Evolutionary conservation across 2,329 filamentous ascomycete genomes (phyloP).

Genomic region (Chrysosporium keratinophilum): DNA sequence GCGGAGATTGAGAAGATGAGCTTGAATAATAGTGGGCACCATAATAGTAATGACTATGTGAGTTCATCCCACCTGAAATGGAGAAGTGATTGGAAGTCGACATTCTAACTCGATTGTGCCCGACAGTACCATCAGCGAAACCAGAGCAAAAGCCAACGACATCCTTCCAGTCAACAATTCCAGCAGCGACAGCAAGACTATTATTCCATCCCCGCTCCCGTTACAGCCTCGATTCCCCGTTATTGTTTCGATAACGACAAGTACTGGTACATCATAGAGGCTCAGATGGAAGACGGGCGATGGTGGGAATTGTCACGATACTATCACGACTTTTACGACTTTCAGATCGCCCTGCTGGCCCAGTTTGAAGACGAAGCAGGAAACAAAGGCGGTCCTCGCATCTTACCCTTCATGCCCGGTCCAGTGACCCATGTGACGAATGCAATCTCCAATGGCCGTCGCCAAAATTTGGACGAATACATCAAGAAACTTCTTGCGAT

Average conservation of each 20-base stretch:
- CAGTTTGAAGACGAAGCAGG: constrained; percentile 88
- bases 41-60: constrained; percentile 43
- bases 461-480: constrained; percentile 89
- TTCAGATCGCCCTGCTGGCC: constrained; percentile 88
- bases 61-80: constrained; percentile 22
- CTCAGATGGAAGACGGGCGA: constrained; percentile 75
- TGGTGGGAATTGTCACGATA: constrained; percentile 90
- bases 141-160: constrained; percentile 26
- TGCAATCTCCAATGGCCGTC: constrained; percentile 83
- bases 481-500: constrained; percentile 83
- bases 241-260: constrained; percentile 97
- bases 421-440: constrained; percentile 98
- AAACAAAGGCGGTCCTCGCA: constrained; percentile 69
- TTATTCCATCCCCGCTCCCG: constrained; percentile 55
- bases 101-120: constrained; percentile 17
- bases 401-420: constrained; percentile 92
- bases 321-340: constrained; percentile 98
- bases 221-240: constrained; percentile 74
- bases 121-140: constrained; percentile 32
- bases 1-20: constrained; percentile 71
- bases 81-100: constrained; percentile 4
- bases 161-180: constrained; percentile 36
- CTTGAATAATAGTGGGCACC: constrained; percentile 46
- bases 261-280: constrained; percentile 97
- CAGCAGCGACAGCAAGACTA: constrained; percentile 41